These are phyloP conservation scores for Phytopythium litorale DNA, from an alignment of 352 stramenopile species.

Conservation along the genomic window DNA sequence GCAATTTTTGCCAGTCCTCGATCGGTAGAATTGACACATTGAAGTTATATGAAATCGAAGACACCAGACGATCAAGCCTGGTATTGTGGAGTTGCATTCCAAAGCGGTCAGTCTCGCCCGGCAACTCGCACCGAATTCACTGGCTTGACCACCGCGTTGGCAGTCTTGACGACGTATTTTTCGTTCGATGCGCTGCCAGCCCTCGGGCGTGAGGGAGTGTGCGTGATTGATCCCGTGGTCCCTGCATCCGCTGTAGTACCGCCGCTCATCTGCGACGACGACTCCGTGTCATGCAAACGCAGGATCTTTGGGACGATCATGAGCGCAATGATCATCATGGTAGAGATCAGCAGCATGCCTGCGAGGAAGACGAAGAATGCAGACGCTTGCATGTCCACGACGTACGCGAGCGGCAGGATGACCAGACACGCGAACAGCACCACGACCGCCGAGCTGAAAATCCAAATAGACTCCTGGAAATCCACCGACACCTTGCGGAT, in stretches of 20 bases:
- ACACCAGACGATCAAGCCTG: no score
- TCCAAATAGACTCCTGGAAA: constrained; percentile 70
- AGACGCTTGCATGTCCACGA: constrained; percentile 33
- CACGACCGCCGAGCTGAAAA: constrained; percentile 40
- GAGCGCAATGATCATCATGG: constrained; percentile 29
- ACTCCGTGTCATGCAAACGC: constrained; percentile 21
- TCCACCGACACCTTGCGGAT: constrained; percentile 57
- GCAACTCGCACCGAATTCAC: neutral
- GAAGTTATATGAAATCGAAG: no score
- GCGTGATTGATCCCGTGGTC: neutral
- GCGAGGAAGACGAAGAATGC: constrained; percentile 36
- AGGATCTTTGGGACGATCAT: constrained; percentile 45
- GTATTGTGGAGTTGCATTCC: no score
- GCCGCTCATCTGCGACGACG: neutral
- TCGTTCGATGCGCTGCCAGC: neutral
- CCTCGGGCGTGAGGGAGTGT: neutral
- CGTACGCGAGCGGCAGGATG: constrained; percentile 44
- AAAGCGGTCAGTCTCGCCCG: neutral
- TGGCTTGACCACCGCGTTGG: neutral
- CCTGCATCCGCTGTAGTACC: neutral
- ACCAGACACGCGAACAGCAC: constrained; percentile 45
- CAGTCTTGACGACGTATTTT: neutral
- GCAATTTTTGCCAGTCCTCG: no score
- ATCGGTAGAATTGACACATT: no score
- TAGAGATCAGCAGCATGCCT: constrained; percentile 26